These are phyloP conservation scores for Pseudoscleropodium purum DNA, from an alignment of 225 moss, liverwort and hornwort genomes.

Conservation along the genomic window DNA sequence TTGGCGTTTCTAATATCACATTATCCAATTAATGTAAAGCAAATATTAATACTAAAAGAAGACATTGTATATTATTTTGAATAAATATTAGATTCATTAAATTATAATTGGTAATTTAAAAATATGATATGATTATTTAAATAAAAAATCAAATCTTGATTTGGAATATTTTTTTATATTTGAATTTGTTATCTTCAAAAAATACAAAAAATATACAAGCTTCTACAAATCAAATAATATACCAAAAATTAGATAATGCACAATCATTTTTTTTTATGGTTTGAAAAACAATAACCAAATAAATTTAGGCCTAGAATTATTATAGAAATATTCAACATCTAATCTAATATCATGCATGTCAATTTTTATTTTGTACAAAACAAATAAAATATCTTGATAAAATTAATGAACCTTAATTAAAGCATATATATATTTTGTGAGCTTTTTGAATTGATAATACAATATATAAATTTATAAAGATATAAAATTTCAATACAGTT, in stretches of 20 bases:
- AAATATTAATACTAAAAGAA: not conserved
- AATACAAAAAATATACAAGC: fast-evolving
- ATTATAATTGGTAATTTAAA: too few species aligned
- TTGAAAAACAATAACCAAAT: not conserved
- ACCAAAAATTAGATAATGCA: too few species aligned
- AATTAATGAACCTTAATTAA: too few species aligned
- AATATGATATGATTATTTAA: too few species aligned
- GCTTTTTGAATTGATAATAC: too few species aligned
- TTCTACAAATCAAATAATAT: too few species aligned
- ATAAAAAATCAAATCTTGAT: fast-evolving
- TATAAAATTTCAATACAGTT: fast-evolving
- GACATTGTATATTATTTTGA: not conserved
- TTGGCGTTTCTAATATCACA: not conserved
- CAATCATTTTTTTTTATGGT: fast-evolving
- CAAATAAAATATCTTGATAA: too few species aligned
- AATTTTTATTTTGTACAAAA: not conserved
- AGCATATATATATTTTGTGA: too few species aligned
- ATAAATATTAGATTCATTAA: not conserved
- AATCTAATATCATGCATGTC: not conserved
- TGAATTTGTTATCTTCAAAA: not conserved
- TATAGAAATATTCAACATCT: not conserved
- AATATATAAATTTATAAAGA: not conserved
- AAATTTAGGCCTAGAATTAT: fast-evolving
- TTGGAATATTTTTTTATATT: too few species aligned
- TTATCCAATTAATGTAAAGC: fast-evolving